phyloP scores from a whole-genome alignment of 495 filamentous ascomycete genomes.

The Penicillium cataractarum region DNA sequence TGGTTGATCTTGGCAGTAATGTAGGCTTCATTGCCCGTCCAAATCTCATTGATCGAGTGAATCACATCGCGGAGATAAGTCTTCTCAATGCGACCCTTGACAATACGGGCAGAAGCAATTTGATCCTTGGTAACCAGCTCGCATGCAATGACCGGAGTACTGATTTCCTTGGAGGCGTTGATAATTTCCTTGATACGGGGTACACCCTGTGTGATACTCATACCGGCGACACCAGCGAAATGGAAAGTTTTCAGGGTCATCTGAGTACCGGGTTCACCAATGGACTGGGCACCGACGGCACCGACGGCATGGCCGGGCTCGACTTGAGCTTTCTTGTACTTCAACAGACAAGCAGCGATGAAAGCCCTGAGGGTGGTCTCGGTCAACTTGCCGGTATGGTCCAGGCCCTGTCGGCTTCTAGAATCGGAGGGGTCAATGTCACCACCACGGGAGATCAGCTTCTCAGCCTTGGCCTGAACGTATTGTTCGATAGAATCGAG shows the following conservation, averaged over 20 bases:
- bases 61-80: slow-evolving; percentile 60
- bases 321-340: slow-evolving; percentile 86
- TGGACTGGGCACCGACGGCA: slow-evolving; percentile 95
- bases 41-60: slow-evolving; percentile 77
- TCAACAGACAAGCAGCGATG: slow-evolving; percentile 78
- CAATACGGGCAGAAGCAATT: slow-evolving; percentile 77
- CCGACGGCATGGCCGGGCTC: slow-evolving; percentile 98
- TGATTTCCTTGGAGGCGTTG: slow-evolving; percentile 91
- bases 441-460: slow-evolving; percentile 49
- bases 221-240: slow-evolving; percentile 98
- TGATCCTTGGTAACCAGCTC: slow-evolving; percentile 69
- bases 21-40: slow-evolving; percentile 72
- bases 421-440: slow-evolving; percentile 44
- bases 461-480: slow-evolving; percentile 60
- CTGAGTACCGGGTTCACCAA: slow-evolving; percentile 97
- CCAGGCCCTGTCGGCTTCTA: slow-evolving; percentile 49
- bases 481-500: slow-evolving; percentile 74
- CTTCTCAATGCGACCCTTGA: slow-evolving; percentile 88
- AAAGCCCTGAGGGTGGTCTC: slow-evolving; percentile 71
- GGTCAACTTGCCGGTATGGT: slow-evolving; percentile 82
- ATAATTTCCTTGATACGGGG: slow-evolving; percentile 99
- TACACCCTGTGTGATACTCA: slow-evolving; percentile 98
- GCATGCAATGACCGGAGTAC: slow-evolving; percentile 90
- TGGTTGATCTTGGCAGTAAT: slow-evolving; percentile 77
- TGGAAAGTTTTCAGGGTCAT: slow-evolving; percentile 99